Evolutionary conservation across 257 asterid genomes (phyloP).

Genomic region (Nemophila menziesii): DNA sequence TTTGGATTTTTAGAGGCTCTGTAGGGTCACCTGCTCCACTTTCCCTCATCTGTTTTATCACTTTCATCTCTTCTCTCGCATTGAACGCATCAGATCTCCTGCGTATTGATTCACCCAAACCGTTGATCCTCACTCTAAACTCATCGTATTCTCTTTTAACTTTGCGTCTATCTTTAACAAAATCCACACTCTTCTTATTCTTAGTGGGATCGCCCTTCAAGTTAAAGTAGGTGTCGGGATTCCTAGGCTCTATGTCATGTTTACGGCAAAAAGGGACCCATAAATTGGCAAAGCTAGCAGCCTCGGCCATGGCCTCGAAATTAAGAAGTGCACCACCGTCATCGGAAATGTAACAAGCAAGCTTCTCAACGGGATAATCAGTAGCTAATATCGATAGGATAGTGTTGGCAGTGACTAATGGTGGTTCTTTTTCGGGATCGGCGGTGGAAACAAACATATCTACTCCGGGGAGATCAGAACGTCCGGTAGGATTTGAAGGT

Average conservation of each 20-base stretch:
- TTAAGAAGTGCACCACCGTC: constrained; percentile 34
- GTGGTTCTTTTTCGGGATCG: constrained; percentile 35
- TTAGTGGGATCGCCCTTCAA: constrained; percentile 29
- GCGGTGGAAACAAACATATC: constrained; percentile 33
- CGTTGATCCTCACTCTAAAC: constrained; percentile 29
- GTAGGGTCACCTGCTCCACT: constrained; percentile 20
- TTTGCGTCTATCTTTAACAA: constrained; percentile 27
- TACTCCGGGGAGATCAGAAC: constrained; percentile 28
- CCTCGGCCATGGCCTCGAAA: constrained; percentile 41
- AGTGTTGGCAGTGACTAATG: constrained; percentile 30
- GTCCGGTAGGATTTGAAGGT: constrained; percentile 23
- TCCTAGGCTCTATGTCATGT: constrained; percentile 31
- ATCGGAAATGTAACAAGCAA: constrained; percentile 30
- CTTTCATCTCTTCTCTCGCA: constrained; percentile 33
- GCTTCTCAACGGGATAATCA: constrained; percentile 33
- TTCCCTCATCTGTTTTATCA: constrained; percentile 27
- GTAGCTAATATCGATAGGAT: constrained; percentile 30
- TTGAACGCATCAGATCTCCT: constrained; percentile 30
- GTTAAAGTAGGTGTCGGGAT: constrained; percentile 28
- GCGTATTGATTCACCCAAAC: constrained; percentile 24
- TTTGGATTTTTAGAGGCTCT: constrained; percentile 19
- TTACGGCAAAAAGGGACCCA: constrained; percentile 37
- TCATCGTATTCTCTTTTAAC: constrained; percentile 35
- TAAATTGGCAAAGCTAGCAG: constrained; percentile 30
- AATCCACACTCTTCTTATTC: constrained; percentile 26